phyloP scores from a whole-genome alignment of 177 flowering plant species.

The Vitis hybrid region DNA sequence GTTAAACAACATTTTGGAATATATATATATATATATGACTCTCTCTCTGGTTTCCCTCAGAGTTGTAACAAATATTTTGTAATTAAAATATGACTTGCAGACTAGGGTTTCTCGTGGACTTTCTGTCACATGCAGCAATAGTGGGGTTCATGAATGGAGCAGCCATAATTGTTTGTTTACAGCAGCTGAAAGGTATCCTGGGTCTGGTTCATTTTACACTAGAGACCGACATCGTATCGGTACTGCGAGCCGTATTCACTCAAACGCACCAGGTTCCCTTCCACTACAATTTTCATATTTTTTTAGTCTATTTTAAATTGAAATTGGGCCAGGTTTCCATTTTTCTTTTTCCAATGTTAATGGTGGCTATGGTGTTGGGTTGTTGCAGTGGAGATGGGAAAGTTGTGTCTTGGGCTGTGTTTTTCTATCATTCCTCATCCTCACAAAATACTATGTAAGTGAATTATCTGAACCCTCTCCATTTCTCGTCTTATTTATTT shows the following conservation, averaged over 20 bases:
- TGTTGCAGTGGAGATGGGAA: constrained; percentile 83
- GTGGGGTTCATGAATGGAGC: constrained; percentile 65
- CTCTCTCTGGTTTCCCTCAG: neutral
- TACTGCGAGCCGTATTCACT: constrained; percentile 49
- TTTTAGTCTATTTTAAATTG: too few relatives aligned
- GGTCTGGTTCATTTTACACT: constrained; percentile 56
- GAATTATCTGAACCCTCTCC: too few relatives aligned
- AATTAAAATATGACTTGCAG: constrained; percentile 25
- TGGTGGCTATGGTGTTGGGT: constrained; percentile 5
- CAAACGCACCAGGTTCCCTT: constrained; percentile 51
- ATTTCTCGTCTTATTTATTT: too few relatives aligned
- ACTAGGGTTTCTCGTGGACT: constrained; percentile 64
- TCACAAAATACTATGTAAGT: constrained; percentile 63
- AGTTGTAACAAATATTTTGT: neutral
- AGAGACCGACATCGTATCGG: constrained; percentile 52
- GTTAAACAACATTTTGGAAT: neutral
- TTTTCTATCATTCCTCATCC: constrained; percentile 61
- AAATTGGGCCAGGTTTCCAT: too few relatives aligned
- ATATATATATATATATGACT: neutral
- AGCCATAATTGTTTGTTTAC: constrained; percentile 57
- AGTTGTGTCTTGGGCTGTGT: constrained; percentile 61
- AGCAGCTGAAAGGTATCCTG: constrained; percentile 58
- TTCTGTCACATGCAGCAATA: constrained; percentile 54
- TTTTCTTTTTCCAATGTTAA: too few relatives aligned
- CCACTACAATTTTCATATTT: too few relatives aligned